phyloP scores from a whole-genome alignment of 306 rosid species.

The Sicyos edulis region DNA sequence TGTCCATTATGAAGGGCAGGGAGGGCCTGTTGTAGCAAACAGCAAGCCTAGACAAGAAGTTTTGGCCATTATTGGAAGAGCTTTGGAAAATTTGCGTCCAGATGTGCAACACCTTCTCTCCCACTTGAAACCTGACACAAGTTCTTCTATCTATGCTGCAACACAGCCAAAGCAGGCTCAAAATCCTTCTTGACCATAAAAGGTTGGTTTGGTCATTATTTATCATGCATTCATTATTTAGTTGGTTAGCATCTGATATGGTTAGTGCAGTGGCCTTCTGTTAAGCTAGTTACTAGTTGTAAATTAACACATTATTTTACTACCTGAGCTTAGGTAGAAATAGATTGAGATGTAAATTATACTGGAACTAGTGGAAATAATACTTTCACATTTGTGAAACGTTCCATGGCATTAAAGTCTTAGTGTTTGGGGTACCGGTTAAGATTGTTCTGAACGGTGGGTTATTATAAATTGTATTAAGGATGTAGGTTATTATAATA shows the following conservation, averaged over 20 bases:
- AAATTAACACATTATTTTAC: neutral
- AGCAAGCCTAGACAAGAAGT: constrained; percentile 91
- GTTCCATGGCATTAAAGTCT: neutral
- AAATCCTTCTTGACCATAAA: constrained; percentile 39
- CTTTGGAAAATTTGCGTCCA: constrained; percentile 67
- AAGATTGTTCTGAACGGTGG: too few species aligned
- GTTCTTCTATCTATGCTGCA: constrained; percentile 76
- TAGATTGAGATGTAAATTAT: constrained; percentile 11
- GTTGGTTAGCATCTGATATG: constrained; percentile 2
- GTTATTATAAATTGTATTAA: too few species aligned
- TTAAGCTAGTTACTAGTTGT: neutral
- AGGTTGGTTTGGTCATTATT: neutral
- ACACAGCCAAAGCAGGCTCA: constrained; percentile 69
- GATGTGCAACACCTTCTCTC: constrained; percentile 85
- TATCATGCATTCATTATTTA: neutral
- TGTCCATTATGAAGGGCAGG: constrained; percentile 92
- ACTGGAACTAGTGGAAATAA: constrained; percentile 14
- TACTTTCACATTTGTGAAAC: neutral
- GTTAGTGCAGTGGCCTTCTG: neutral
- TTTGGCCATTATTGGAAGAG: constrained; percentile 66
- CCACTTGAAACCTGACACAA: constrained; percentile 71
- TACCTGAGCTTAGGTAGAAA: neutral
- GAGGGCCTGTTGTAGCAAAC: constrained; percentile 77
- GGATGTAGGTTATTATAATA: too few species aligned
- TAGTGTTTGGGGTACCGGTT: neutral